These are phyloP conservation scores for Coemansia sp. DNA, from an alignment of 192 early-diverging fungal genomes.

Conservation along the genomic window DNA sequence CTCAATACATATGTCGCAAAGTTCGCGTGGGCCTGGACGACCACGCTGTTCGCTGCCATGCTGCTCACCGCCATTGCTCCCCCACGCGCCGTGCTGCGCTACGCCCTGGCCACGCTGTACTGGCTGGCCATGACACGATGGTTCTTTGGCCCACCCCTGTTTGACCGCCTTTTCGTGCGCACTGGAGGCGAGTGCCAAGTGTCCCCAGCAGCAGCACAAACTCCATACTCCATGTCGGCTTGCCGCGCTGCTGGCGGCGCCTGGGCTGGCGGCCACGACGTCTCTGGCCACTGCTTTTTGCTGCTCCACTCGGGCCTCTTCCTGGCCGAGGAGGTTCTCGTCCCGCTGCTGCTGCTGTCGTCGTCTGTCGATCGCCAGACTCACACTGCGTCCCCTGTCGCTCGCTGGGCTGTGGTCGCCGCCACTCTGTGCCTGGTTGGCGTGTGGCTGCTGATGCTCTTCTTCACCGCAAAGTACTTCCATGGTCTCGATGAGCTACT, in stretches of 20 bases:
- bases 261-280: slow-evolving; percentile 81
- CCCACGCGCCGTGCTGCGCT: slow-evolving; percentile 49
- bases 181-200: slow-evolving; percentile 69
- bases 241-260: slow-evolving; percentile 62
- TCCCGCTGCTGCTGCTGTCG: slow-evolving; percentile 25
- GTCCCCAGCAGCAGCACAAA: background rate
- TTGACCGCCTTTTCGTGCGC: slow-evolving; percentile 73
- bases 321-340: slow-evolving; percentile 66
- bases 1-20: slow-evolving; percentile 82
- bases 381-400: slow-evolving; percentile 21
- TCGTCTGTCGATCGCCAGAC: slow-evolving; percentile 34
- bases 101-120: slow-evolving; percentile 69
- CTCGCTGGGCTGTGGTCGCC: slow-evolving; percentile 36
- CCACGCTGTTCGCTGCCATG: slow-evolving; percentile 59
- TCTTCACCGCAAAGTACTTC: slow-evolving; percentile 78
- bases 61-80: slow-evolving; percentile 30
- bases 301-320: slow-evolving; percentile 75
- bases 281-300: slow-evolving; percentile 87
- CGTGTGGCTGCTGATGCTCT: slow-evolving; percentile 77
- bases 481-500: slow-evolving; percentile 70
- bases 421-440: slow-evolving; percentile 50
- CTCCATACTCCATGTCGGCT: slow-evolving; percentile 19
- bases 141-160: slow-evolving; percentile 78
- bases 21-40: slow-evolving; percentile 87
- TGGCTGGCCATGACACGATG: slow-evolving; percentile 85